Evolutionary conservation across 116 monocot species (phyloP), one percentile per base, ranked within the genome.

Genomic region (Papilionanthe hybrid): DNA sequence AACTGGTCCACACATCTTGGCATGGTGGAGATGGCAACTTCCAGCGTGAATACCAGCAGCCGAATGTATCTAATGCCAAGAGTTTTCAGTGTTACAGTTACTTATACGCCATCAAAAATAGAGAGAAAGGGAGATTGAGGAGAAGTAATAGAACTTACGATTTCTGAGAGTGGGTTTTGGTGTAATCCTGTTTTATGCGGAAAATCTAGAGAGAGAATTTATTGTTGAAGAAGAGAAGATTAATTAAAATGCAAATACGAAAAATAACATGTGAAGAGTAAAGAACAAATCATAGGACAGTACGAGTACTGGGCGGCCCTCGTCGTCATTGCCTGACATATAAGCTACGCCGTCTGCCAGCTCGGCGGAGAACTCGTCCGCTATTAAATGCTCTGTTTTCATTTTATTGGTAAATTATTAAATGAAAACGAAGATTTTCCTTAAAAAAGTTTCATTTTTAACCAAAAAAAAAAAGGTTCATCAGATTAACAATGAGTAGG

Each of bases 341-440:
- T 94, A 94, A 19, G 94, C 98, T 42, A 85, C 82, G 9, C 98
- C 98, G 28, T 98, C 98, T 7, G 94, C 87, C 41, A 98, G 79
- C 80, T 94, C 98, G 17, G 90, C 83, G 3, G 91, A 87, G 86
- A 98, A 98, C 87, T 98, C 98, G 48, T 98, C 98, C 9, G 94
- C 94, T 78, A 92, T 93, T 69, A 94, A 82, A 81, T 91, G 89
- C 44, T 98, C 98, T 98, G 75, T 75, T 48, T 30, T 45, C 75
- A 49, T 45, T 19, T 71, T 37, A 17, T 71, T 32, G 68, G 30
- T 1, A 27, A 29, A 37, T 69, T 13, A 29, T 15, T 27, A 13
- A 25, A 0, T 5, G 67, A 7, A 60, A 23, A 4, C 5, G 7
- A 60, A 60, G 60, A 22, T 22, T 22, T 60, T 27, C 65, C 25